phyloP scores from a whole-genome alignment of 2,329 filamentous ascomycete genomes.

The Trichophyton equinum region DNA sequence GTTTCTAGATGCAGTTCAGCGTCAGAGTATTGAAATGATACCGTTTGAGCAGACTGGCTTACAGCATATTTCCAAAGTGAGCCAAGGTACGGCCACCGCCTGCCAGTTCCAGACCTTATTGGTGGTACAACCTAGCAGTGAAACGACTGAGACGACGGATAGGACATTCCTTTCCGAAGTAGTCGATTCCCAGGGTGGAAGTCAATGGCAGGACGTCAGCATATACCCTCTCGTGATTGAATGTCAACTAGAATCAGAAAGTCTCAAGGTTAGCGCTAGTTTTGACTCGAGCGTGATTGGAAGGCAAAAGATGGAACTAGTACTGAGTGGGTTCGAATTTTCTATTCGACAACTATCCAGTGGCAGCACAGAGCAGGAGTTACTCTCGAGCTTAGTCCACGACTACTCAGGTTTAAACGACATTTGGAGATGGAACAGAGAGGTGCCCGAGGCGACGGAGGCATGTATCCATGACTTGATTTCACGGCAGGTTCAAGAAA shows the following conservation, averaged over 20 bases:
- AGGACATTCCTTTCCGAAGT: not conserved
- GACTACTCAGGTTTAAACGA: constrained; percentile 12
- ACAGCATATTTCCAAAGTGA: constrained; percentile 40
- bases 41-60: constrained; percentile 43
- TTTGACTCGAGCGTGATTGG: constrained; percentile 5
- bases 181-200: not conserved
- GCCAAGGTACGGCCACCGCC: constrained; percentile 29
- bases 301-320: not conserved
- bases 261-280: not conserved
- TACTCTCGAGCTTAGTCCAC: not conserved
- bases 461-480: constrained; percentile 22
- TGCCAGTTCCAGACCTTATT: constrained; percentile 32
- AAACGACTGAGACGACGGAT: not conserved
- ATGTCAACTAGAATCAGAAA: not conserved
- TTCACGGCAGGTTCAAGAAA: constrained; percentile 15
- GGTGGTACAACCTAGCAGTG: constrained; percentile 18
- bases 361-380: not conserved
- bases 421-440: constrained; percentile 18
- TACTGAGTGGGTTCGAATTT: not conserved
- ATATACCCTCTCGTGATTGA: not conserved
- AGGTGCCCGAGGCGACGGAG: constrained; percentile 12
- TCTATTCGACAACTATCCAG: not conserved
- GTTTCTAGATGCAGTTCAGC: constrained; percentile 39
- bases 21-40: constrained; percentile 42
- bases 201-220: not conserved